These are phyloP conservation scores for Xylaria cubensis DNA, from an alignment of 495 filamentous ascomycete genomes.

Conservation along the genomic window DNA sequence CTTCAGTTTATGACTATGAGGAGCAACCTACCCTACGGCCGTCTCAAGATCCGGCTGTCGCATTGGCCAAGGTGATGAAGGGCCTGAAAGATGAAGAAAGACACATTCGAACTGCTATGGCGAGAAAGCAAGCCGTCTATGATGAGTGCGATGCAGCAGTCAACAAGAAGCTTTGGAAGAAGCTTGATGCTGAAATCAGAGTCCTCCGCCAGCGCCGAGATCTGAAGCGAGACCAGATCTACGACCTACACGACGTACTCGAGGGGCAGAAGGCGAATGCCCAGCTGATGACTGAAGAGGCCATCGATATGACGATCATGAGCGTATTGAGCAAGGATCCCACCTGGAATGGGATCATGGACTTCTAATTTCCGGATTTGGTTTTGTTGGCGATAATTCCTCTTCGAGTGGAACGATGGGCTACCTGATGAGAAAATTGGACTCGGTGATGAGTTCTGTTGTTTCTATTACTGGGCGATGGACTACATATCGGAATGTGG, in stretches of 20 bases:
- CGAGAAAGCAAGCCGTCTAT: constrained; percentile 64
- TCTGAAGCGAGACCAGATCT: constrained; percentile 85
- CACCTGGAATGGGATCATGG: constrained; percentile 49
- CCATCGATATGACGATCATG: constrained; percentile 71
- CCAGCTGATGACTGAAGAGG: constrained; percentile 68
- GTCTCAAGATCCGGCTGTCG: constrained; percentile 72
- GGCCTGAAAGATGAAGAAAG: constrained; percentile 80
- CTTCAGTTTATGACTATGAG: constrained; percentile 55
- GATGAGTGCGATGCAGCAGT: constrained; percentile 72
- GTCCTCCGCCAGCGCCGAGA: constrained; percentile 70
- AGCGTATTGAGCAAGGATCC: constrained; percentile 43
- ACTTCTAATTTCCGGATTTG: constrained; percentile 27
- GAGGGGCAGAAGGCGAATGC: constrained; percentile 77
- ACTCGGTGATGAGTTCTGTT: constrained; percentile 3
- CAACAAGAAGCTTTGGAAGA: constrained; percentile 68
- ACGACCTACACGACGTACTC: constrained; percentile 86
- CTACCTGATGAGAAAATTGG: neutral
- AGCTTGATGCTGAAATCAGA: constrained; percentile 68
- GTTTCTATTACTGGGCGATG: neutral
- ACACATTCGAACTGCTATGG: constrained; percentile 75
- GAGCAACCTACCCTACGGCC: constrained; percentile 81
- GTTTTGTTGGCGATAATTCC: neutral
- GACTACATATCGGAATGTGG: neutral
- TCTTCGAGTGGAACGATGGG: neutral
- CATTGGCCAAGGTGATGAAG: constrained; percentile 82